A percentile compares a stretch with the other conserved stretches of the same genome.
These are phyloP conservation scores for Phialocephala subalpina DNA, from an alignment of 2,329 filamentous ascomycete species.

Conservation along the genomic window DNA sequence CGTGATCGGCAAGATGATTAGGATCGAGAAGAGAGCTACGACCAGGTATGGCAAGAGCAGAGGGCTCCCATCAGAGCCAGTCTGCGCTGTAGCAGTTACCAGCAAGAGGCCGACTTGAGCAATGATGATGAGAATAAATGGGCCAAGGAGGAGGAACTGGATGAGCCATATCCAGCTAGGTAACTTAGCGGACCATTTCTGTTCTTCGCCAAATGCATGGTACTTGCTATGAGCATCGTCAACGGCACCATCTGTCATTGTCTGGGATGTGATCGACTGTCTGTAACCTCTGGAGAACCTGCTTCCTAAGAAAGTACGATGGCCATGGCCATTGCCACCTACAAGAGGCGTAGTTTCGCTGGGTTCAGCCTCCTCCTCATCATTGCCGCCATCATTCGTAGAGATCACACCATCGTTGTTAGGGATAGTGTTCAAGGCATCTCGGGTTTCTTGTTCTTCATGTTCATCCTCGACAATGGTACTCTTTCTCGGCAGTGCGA, in stretches of 20 bases:
- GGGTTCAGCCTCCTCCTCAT: slow-evolving; percentile 45
- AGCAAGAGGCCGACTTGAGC: slow-evolving; percentile 79
- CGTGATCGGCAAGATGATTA: slow-evolving; percentile 78
- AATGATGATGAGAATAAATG: slow-evolving; percentile 78
- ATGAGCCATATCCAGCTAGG: slow-evolving; percentile 88
- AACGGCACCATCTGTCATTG: slow-evolving; percentile 34
- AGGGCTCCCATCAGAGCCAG: slow-evolving; percentile 82
- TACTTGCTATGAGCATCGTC: slow-evolving; percentile 46
- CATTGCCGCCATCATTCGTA: slow-evolving; percentile 41
- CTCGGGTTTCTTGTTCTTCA: slow-evolving; percentile 55
- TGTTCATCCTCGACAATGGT: slow-evolving; percentile 69
- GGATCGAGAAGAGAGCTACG: slow-evolving; percentile 71
- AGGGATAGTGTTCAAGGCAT: slow-evolving; percentile 45
- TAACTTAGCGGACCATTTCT: slow-evolving; percentile 82
- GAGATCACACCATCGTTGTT: slow-evolving; percentile 49
- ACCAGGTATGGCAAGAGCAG: slow-evolving; percentile 76
- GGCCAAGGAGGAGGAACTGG: slow-evolving; percentile 82
- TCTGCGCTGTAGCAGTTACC: slow-evolving; percentile 78
- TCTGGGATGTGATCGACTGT: slow-evolving; percentile 34
- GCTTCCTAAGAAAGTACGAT: slow-evolving; percentile 60
- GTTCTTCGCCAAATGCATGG: slow-evolving; percentile 72
- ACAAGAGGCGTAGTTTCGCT: slow-evolving; percentile 65
- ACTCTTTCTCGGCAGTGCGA: slow-evolving; percentile 76
- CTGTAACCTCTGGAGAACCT: slow-evolving; percentile 64
- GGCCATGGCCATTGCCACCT: slow-evolving; percentile 48